Evolutionary conservation across 192 early-diverging fungal genomes (phyloP).

Genomic region (Coemansia sp.): DNA sequence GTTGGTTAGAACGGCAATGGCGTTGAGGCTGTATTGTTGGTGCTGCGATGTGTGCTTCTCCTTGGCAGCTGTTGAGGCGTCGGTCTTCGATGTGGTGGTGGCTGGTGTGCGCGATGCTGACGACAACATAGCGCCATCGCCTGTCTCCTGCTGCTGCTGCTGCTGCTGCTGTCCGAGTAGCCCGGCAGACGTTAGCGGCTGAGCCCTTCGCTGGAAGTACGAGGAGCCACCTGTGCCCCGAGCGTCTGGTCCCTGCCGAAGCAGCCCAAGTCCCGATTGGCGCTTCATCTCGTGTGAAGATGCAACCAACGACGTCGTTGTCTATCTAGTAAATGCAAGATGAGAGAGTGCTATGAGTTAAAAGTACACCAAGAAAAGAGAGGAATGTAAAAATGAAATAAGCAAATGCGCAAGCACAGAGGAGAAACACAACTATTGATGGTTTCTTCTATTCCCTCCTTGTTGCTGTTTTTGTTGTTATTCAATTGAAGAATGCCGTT

Average conservation of each 20-base stretch:
- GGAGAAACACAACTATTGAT: background rate
- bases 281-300: constrained; percentile 33
- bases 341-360: background rate
- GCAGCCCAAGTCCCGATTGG: constrained; percentile 48
- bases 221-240: constrained; percentile 34
- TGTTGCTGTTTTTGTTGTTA: background rate
- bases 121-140: too few relatives aligned
- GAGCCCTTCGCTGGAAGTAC: constrained; percentile 51
- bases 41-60: background rate
- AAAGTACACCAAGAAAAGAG: constrained; percentile 1
- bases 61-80: background rate
- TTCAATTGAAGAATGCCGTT: constrained; percentile 61
- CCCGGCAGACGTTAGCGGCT: constrained; percentile 24
- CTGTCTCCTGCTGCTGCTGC: background rate
- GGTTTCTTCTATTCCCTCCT: background rate
- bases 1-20: constrained; percentile 53
- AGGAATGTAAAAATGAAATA: background rate
- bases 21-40: constrained; percentile 38
- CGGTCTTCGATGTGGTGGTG: background rate
- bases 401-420: background rate
- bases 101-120: background rate
- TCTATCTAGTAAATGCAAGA: background rate
- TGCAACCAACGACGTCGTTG: background rate
- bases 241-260: constrained; percentile 33
- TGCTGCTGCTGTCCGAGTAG: constrained; percentile 4